Evolutionary conservation across 1,284 basidiomycete genomes (phyloP), one percentile per base, ranked within the genome.

Genomic region (Leccinum ponderosum): DNA sequence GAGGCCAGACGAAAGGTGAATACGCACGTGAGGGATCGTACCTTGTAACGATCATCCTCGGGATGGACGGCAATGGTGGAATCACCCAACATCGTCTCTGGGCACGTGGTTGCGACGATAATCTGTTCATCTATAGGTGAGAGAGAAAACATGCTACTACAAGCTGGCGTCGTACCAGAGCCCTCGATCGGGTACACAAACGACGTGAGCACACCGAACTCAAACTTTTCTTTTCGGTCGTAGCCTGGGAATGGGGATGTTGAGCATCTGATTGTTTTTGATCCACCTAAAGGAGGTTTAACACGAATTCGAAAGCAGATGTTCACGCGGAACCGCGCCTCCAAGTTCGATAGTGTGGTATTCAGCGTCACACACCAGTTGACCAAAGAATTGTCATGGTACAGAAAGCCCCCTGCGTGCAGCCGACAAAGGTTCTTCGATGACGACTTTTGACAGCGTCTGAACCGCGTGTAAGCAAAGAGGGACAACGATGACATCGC

Each of bases 11-110:
- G 12, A 11, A 35, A 35, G 33, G 9, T 6, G 33, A 37, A 7
- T 14, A 22, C 11, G 12, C 42, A 59, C 20, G 20, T 22, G 20
- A 22, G 20, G 20, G 20, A 22, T 0, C 65, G 50, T 44, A 78
- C 77, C 73, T 82, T 97, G 80, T 99, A 98, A n/a, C 97, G 86
- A 27, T 84, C 75, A 75, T 99, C 97, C 62, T 96, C 85, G 2
- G 96, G 96, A 77, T 99, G 97, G 0, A 99, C 94, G 52, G 97
- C 97, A 52, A 99, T 90, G 37, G 94, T 97, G 6, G 95, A 96
- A 84, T 99, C 97, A 62, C 97, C 97, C 1, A 99, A 85, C 93
- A 99, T 97, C 1, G 97, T 98, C 78, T 99, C 97, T 0, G 96
- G 95, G 83, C 97, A 94, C 9, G 97, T 99, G 2, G 97, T 99